A percentile compares a stretch with the other conserved stretches of the same genome.
Conservation (phyloP, 2,329 filamentous ascomycete species). For the Calonectria montana region DNA sequence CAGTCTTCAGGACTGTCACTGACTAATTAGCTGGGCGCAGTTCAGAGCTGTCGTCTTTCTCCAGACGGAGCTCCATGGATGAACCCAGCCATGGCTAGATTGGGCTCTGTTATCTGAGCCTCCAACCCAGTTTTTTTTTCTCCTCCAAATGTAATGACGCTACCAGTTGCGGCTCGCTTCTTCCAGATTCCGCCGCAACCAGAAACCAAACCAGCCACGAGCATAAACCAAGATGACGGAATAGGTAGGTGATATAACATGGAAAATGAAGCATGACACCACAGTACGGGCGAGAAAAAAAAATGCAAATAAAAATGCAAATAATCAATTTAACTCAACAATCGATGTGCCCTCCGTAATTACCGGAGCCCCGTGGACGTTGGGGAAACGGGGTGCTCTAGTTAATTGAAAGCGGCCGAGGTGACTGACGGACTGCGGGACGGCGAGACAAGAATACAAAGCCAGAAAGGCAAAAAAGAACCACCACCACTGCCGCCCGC, state of each 20-base stretch:
- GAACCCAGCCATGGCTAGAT: neutral
- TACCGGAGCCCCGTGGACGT: neutral
- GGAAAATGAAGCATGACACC: conserved; percentile 1
- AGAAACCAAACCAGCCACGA: conserved; percentile 4
- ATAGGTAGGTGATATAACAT: conserved; percentile 13
- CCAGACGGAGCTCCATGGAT: neutral
- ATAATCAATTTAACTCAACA: no score
- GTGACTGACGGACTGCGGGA: neutral
- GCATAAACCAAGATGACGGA: conserved; percentile 1
- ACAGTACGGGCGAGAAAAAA: neutral
- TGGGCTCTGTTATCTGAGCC: neutral
- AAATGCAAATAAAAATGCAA: no score
- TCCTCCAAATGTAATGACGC: neutral
- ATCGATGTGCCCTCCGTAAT: neutral
- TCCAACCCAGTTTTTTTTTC: neutral
- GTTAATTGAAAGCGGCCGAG: neutral
- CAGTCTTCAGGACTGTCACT: neutral
- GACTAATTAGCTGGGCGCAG: neutral
- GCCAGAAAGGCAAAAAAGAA: neutral
- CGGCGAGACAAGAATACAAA: neutral
- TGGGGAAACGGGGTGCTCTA: neutral
- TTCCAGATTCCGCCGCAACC: conserved; percentile 9
- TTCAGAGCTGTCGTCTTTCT: neutral
- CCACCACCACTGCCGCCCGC: neutral
- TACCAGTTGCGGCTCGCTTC: conserved; percentile 4